phyloP scores from a whole-genome alignment of 129 eudicot genomes.

The carrot (Daucus carota) region DNA sequence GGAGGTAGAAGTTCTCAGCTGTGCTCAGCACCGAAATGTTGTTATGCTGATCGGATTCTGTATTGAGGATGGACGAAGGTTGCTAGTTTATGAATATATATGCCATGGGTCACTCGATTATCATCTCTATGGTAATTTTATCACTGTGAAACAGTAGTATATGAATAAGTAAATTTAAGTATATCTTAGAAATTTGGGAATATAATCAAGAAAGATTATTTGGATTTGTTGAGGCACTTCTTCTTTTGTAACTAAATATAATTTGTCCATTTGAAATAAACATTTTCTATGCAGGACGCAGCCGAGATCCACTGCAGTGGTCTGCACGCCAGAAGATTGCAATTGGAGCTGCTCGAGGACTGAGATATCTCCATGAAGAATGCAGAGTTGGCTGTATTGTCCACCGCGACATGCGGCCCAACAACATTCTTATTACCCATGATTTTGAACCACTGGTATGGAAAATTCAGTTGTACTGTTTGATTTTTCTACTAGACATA shows the following conservation, averaged over 20 bases:
- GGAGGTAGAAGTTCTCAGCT: constrained; percentile 92
- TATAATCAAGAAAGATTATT: not conserved
- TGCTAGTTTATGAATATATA: constrained; percentile 84
- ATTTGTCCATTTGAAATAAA: not conserved
- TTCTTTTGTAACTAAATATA: not conserved
- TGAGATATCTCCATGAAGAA: constrained; percentile 94
- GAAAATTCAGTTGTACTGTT: not conserved
- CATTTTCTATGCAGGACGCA: constrained; percentile 38
- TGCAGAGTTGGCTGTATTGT: constrained; percentile 99
- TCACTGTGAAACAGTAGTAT: not conserved
- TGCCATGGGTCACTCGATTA: constrained; percentile 89
- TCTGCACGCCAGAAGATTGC: constrained; percentile 83
- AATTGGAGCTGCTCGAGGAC: constrained; percentile 89
- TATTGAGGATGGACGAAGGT: constrained; percentile 74
- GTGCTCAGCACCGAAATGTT: constrained; percentile 97
- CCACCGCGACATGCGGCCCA: constrained; percentile 97
- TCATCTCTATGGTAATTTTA: constrained; percentile 75
- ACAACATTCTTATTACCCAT: constrained; percentile 92
- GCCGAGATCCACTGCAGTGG: constrained; percentile 69
- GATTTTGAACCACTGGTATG: constrained; percentile 94
- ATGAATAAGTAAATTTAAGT: no score
- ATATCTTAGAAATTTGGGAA: not conserved
- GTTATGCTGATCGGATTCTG: constrained; percentile 95
- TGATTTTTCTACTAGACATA: not conserved
- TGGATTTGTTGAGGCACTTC: not conserved